A percentile compares a stretch with the other conserved stretches of the same genome.
Conservation (phyloP, 2,329 filamentous ascomycete species). For the Sporothrix humicola region DNA sequence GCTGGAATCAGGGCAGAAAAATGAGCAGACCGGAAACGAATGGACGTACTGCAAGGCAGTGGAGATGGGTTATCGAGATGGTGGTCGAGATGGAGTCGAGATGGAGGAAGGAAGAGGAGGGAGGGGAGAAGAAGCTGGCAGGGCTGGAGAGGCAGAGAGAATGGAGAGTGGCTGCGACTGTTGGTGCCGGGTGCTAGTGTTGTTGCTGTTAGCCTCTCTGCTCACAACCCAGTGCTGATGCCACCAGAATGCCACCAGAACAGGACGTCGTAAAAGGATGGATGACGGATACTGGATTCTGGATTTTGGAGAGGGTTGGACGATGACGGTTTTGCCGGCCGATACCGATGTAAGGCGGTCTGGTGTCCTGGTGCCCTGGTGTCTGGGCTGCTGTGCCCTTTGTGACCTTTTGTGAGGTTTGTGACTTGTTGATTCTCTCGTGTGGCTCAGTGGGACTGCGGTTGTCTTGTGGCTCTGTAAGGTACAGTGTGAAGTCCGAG, state of each 20-base stretch:
- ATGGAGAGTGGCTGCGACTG: not conserved
- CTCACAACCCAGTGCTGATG: no score
- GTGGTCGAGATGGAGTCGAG: not conserved
- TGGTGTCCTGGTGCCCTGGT: not conserved
- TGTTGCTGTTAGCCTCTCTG: no score
- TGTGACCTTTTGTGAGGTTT: not conserved
- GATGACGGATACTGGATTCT: not conserved
- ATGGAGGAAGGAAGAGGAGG: not conserved
- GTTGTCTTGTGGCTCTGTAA: slow-evolving; percentile 22
- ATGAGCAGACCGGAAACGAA: not conserved
- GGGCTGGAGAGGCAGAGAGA: not conserved
- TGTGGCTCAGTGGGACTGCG: slow-evolving; percentile 4
- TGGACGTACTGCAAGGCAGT: not conserved
- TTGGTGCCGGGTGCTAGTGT: not conserved
- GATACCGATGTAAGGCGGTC: slow-evolving; percentile 30
- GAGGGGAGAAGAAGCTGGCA: not conserved
- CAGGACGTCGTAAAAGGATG: not conserved
- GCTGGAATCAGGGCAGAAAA: not conserved
- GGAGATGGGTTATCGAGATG: not conserved
- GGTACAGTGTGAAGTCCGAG: not conserved
- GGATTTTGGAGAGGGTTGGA: slow-evolving; percentile 20
- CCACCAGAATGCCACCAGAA: no score
- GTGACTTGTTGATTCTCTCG: not conserved
- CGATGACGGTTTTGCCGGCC: slow-evolving; percentile 28
- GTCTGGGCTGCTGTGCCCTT: slow-evolving; percentile 11